Conservation (phyloP, 1,284 basidiomycete species). For the Mycosarcoma maydis region DNA sequence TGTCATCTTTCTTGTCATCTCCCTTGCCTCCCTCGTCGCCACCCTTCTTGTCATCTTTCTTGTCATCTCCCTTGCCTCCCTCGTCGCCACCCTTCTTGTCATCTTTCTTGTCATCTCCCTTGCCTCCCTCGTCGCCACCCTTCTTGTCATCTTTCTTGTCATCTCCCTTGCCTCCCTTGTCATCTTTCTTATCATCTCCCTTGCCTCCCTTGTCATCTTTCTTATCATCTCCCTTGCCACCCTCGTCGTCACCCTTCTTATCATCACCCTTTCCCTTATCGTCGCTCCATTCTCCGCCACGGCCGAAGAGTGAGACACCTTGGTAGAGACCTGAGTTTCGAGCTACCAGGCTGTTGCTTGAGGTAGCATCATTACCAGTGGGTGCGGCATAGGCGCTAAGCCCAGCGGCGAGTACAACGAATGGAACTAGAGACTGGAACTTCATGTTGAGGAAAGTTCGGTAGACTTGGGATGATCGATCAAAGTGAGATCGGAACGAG, state of each 20-base stretch:
- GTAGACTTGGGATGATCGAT: neutral
- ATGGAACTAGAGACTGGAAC: slow-evolving; percentile 25
- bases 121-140: neutral
- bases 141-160: slow-evolving; percentile 8
- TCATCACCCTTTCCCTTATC: too few relatives aligned
- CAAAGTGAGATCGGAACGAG: neutral
- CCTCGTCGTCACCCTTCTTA: neutral
- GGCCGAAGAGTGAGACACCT: slow-evolving; percentile 6
- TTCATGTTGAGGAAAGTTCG: slow-evolving; percentile 20
- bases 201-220: too few relatives aligned
- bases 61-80: slow-evolving; percentile 3
- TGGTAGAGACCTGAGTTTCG: neutral
- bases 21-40: neutral
- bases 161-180: too few relatives aligned
- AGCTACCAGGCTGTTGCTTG: slow-evolving; percentile 12
- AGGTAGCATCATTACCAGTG: slow-evolving; percentile 1
- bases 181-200: too few relatives aligned
- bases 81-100: slow-evolving; percentile 8
- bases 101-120: neutral
- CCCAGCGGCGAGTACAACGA: slow-evolving; percentile 29
- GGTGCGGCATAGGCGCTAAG: slow-evolving; percentile 35
- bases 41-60: slow-evolving; percentile 8
- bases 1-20: slow-evolving; percentile 4
- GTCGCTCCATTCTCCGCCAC: slow-evolving; percentile 5
- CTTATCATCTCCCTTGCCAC: neutral